A percentile compares a stretch with the other conserved stretches of the same genome.
phyloP scores from a whole-genome alignment of 768 basidiomycete species.

The Rhodosporidiobolus sp. region DNA sequence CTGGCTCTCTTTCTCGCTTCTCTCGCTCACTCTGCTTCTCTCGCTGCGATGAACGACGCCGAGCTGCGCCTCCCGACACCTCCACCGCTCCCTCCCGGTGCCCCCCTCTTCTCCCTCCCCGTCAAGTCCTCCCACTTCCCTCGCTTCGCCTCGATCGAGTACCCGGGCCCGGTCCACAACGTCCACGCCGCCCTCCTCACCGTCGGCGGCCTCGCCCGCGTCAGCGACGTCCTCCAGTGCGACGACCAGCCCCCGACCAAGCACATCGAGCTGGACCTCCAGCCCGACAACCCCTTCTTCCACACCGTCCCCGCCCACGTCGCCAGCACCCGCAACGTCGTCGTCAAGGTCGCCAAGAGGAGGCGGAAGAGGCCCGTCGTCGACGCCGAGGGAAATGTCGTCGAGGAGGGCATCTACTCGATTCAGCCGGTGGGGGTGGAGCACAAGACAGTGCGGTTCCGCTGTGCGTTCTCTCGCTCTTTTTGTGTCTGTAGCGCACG shows the following conservation, averaged over 20 bases:
- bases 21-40: background rate
- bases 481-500: background rate
- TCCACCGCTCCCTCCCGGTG: background rate
- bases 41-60: background rate
- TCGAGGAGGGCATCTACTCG: slow-evolving; percentile 61
- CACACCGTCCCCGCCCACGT: slow-evolving; percentile 83
- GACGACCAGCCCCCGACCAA: slow-evolving; percentile 45
- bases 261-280: slow-evolving; percentile 70
- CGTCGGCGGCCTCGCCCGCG: slow-evolving; percentile 25
- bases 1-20: background rate
- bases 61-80: slow-evolving; percentile 13
- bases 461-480: slow-evolving; percentile 62
- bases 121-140: background rate
- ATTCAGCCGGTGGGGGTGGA: slow-evolving; percentile 69
- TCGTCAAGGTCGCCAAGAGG: slow-evolving; percentile 74
- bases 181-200: slow-evolving; percentile 19
- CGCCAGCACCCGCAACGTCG: slow-evolving; percentile 70
- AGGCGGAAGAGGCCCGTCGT: slow-evolving; percentile 49
- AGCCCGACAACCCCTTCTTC: slow-evolving; percentile 67
- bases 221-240: slow-evolving; percentile 8
- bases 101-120: background rate
- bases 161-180: slow-evolving; percentile 78
- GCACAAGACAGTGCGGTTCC: slow-evolving; percentile 80
- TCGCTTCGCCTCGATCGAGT: slow-evolving; percentile 47
- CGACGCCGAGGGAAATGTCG: slow-evolving; percentile 19